Base-by-base conservation (phyloP, 345 rosid species). In the Murraya koenigii region DNA sequence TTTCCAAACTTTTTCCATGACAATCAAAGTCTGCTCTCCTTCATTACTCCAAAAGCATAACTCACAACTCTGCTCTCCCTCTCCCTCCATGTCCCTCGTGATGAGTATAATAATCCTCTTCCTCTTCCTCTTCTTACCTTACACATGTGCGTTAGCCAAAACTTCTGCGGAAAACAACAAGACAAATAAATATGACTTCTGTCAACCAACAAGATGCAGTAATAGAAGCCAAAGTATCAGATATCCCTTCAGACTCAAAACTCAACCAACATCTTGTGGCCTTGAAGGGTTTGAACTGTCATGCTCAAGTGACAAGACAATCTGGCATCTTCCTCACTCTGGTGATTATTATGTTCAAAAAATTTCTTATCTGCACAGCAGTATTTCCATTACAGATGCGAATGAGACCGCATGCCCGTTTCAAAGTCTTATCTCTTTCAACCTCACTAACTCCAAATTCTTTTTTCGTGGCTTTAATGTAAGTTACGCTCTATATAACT, bases 211-310 rank as follows among this genome's bases (percentile, higher is more conserved):
- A 41, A 26, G 7, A 9, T 74, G 69, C 59, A 10, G 38, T 10
- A 23, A 20, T 4, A 5, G 0, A 5, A 15, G 20, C 17, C 68
- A 69, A 61, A 19, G 10, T 1, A 74, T 74, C 68, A 74, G 77
- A 62, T 74, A 26, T 74, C 60, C 77, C 28, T 74, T 74, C 26
- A 61, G 59, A 28, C 77, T 74, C 69, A 44, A 74, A 61, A 62
- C 69, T 19, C 77, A 74, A 41, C 59, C 60, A 8, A 25, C 1
- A 4, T 39, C 7, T 44, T 74, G 77, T 44, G 77, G 59, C n/a
- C 69, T 9, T 41, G 41, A 61, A 41, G 77, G 59, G 25, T 74
- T 74, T 74, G 77, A 74, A 28, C 11, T 62, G 26, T 74, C 69
- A 1, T 74, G 77, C 41, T 41, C 8, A 44, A 74, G 33, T 17